These are phyloP conservation scores for Cercospora janseana DNA, from an alignment of 2,329 filamentous ascomycete species.

Conservation along the genomic window DNA sequence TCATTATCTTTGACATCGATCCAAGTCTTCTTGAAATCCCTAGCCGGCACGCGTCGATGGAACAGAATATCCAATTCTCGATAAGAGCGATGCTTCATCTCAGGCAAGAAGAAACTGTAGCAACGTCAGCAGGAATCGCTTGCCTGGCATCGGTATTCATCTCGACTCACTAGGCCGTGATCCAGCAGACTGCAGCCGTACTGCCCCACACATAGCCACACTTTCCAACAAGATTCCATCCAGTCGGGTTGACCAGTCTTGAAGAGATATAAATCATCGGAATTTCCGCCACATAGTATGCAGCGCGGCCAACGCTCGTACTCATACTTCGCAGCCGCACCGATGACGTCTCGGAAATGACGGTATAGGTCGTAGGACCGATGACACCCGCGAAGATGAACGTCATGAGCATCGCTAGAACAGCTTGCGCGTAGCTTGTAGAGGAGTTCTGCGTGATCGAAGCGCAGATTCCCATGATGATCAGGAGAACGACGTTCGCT, in stretches of 20 bases:
- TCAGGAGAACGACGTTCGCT: constrained; percentile 37
- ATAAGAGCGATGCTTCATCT: constrained; percentile 48
- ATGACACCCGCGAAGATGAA: constrained; percentile 31
- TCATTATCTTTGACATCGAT: constrained; percentile 37
- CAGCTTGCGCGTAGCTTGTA: constrained; percentile 43
- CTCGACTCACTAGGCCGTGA: constrained; percentile 37
- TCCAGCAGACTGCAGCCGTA: constrained; percentile 44
- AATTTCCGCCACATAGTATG: constrained; percentile 32
- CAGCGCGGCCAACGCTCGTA: constrained; percentile 30
- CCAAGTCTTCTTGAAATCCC: constrained; percentile 47
- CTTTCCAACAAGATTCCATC: constrained; percentile 44
- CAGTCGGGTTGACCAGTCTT: constrained; percentile 31
- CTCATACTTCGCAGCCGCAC: constrained; percentile 31
- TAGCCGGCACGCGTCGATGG: constrained; percentile 43
- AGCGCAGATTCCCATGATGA: constrained; percentile 30
- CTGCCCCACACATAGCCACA: constrained; percentile 51
- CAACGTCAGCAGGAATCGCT: neutral
- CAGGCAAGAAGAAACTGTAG: constrained; percentile 43
- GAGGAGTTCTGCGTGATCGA: constrained; percentile 18
- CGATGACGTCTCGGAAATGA: constrained; percentile 33
- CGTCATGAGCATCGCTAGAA: constrained; percentile 52
- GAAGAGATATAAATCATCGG: constrained; percentile 27
- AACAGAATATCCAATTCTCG: constrained; percentile 50
- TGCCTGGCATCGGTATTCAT: neutral
- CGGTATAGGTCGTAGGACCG: constrained; percentile 31